A percentile compares a stretch with the other conserved stretches of the same genome.
phyloP scores from a whole-genome alignment of 2,329 filamentous ascomycete species.

The Aureobasidium mangrovei region DNA sequence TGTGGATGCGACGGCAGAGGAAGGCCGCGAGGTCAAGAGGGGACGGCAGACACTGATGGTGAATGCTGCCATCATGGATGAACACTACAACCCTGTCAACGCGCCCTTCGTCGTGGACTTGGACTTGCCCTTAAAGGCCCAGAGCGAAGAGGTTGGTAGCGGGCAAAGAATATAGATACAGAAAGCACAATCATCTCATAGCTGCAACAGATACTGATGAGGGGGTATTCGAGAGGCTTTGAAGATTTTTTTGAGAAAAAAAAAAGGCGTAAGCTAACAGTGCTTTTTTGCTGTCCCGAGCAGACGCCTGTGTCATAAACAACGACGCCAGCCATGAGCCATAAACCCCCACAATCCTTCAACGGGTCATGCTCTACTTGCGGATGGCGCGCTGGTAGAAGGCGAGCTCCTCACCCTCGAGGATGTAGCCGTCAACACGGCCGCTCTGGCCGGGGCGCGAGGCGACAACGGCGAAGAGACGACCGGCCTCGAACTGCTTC shows the following conservation, averaged over 20 bases:
- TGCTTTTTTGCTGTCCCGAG: conserved; percentile 13
- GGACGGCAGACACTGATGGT: conserved; percentile 49
- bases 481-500: conserved; percentile 99
- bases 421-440: conserved; percentile 91
- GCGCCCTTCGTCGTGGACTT: conserved; percentile 50
- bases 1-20: conserved; percentile 20
- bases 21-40: conserved; percentile 27
- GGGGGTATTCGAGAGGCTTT: conserved; percentile 5
- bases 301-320: conserved; percentile 12
- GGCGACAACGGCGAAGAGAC: conserved; percentile 86
- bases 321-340: conserved; percentile 14
- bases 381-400: conserved; percentile 99
- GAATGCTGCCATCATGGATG: conserved; percentile 49
- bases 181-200: conserved; percentile 11
- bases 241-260: conserved; percentile 10
- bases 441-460: conserved; percentile 95
- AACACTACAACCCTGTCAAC: conserved; percentile 41
- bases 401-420: conserved; percentile 98
- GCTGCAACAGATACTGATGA: background rate
- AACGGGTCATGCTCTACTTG: conserved; percentile 59
- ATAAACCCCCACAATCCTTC: conserved; percentile 8
- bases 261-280: conserved; percentile 9
- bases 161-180: background rate
- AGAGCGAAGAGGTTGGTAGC: background rate
- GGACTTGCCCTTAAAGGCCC: conserved; percentile 28